Conservation (phyloP, 2,329 filamentous ascomycete species). For the Cordyceps militaris region DNA sequence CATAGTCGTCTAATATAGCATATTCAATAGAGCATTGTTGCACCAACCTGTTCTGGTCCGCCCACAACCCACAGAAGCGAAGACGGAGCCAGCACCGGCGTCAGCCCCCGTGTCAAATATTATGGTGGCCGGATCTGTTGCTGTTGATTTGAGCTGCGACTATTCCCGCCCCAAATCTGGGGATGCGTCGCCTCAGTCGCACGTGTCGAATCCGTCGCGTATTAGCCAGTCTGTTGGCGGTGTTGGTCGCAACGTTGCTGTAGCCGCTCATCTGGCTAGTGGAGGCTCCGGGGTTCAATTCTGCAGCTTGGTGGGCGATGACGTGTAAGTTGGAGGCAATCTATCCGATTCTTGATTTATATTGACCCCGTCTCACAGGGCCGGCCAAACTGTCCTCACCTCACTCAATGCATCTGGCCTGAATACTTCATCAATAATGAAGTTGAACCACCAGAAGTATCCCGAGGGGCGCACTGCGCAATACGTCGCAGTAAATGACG, state of each 20-base stretch:
- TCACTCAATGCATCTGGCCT: constrained; percentile 59
- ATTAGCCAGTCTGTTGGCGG: constrained; percentile 83
- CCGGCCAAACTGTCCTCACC: constrained; percentile 65
- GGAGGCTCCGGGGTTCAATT: constrained; percentile 57
- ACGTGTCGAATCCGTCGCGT: constrained; percentile 79
- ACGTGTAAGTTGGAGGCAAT: constrained; percentile 44
- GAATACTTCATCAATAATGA: constrained; percentile 54
- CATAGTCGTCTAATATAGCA: constrained; percentile 31
- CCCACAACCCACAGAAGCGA: background rate
- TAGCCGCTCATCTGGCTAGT: constrained; percentile 66
- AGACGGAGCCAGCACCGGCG: background rate
- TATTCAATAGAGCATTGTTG: constrained; percentile 18
- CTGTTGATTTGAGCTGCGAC: constrained; percentile 82
- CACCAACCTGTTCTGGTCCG: background rate
- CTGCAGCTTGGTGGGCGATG: constrained; percentile 75
- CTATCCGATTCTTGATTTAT: constrained; percentile 2
- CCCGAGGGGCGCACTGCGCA: constrained; percentile 68
- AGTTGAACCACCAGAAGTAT: constrained; percentile 40
- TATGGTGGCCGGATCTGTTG: constrained; percentile 85
- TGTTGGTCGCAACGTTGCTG: constrained; percentile 85
- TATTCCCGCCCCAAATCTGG: constrained; percentile 36
- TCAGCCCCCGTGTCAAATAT: constrained; percentile 29
- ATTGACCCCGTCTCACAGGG: constrained; percentile 33
- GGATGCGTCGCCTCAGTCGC: constrained; percentile 41
- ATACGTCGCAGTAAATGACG: constrained; percentile 85